Evolutionary conservation across 805 yeast species (phyloP).

Genomic region (Cyberlindnera bimundalis): DNA sequence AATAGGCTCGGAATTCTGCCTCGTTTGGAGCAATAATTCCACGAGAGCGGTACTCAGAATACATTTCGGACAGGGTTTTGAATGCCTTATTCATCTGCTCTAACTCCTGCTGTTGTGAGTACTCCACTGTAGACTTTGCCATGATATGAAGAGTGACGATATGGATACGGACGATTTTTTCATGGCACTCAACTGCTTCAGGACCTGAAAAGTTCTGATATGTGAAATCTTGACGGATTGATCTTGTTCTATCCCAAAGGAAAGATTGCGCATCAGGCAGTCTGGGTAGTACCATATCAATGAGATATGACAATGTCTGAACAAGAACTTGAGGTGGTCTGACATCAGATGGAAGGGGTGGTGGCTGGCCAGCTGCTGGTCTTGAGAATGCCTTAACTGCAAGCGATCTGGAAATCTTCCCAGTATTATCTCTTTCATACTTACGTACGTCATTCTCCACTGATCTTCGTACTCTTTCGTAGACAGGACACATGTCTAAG

Average conservation of each 20-base stretch:
- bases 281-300: conserved; percentile 56
- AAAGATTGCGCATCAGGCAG: conserved; percentile 87
- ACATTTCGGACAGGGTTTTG: conserved; percentile 84
- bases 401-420: conserved; percentile 49
- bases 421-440: conserved; percentile 63
- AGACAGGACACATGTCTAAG: conserved; percentile 90
- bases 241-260: conserved; percentile 95
- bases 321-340: conserved; percentile 81
- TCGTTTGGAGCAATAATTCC: conserved; percentile 77
- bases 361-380: conserved; percentile 98
- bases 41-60: conserved; percentile 68
- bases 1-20: conserved; percentile 90
- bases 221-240: conserved; percentile 95
- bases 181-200: conserved; percentile 91
- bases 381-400: conserved; percentile 93
- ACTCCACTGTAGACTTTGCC: conserved; percentile 71
- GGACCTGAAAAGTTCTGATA: conserved; percentile 92
- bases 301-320: conserved; percentile 65
- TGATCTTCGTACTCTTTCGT: conserved; percentile 84
- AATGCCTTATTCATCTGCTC: conserved; percentile 92
- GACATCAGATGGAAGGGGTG: conserved; percentile 95
- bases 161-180: conserved; percentile 86
- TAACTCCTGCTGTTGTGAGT: conserved; percentile 90
- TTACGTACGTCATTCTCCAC: conserved; percentile 82
- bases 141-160: conserved; percentile 76